A percentile compares a stretch with the other conserved stretches of the same genome.
Conservation (phyloP, 179 eudicot species). For the Heliamphora pulchella region DNA sequence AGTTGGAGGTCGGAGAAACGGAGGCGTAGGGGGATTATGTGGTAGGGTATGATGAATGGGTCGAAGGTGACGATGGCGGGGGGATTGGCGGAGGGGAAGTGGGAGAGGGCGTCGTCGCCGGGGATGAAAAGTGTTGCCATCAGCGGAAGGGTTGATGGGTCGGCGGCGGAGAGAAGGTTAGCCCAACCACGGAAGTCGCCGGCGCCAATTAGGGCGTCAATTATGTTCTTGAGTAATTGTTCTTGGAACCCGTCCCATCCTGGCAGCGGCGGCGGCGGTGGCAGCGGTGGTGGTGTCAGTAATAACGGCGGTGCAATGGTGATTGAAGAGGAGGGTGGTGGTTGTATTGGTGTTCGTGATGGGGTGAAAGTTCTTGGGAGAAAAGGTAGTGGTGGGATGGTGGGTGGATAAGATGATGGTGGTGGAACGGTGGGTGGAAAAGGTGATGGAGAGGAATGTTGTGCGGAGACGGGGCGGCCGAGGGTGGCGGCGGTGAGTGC, state of each 20-base stretch:
- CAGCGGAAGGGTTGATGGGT: slow-evolving; percentile 30
- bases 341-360: background rate
- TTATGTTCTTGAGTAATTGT: slow-evolving; percentile 30
- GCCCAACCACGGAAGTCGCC: slow-evolving; percentile 46
- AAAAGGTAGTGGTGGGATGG: background rate
- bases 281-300: background rate
- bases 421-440: background rate
- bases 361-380: too few species aligned
- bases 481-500: slow-evolving; percentile 4
- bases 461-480: background rate
- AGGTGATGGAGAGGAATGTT: background rate
- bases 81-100: slow-evolving; percentile 14
- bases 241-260: background rate
- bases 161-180: slow-evolving; percentile 29
- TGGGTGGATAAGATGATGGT: slow-evolving; percentile 3
- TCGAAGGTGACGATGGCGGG: slow-evolving; percentile 23
- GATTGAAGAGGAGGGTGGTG: background rate
- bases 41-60: slow-evolving; percentile 56
- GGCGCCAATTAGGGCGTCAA: slow-evolving; percentile 35
- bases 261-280: background rate
- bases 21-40: slow-evolving; percentile 56
- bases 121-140: slow-evolving; percentile 60
- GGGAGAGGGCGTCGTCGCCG: slow-evolving; percentile 35
- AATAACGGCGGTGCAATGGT: background rate
- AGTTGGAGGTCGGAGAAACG: slow-evolving; percentile 36